Conservation (phyloP, 805 yeast species). For the Ogataea parapolymorpha region DNA sequence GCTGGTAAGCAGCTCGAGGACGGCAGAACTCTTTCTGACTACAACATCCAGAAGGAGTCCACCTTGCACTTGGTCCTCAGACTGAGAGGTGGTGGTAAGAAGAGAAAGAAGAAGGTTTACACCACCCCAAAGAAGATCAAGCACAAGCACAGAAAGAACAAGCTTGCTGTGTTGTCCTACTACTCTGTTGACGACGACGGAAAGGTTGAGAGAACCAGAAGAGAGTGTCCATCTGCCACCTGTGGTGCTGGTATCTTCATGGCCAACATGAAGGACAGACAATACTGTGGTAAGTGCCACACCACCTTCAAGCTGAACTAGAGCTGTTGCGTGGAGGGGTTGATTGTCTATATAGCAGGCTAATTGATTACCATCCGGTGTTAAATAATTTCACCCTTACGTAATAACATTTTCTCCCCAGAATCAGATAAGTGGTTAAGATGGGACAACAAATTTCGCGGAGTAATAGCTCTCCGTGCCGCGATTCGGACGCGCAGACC, state of each 20-base stretch:
- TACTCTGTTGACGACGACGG: constrained; percentile 99
- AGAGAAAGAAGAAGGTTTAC: constrained; percentile 99
- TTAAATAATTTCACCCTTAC: background rate
- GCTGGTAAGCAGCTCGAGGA: constrained; percentile 99
- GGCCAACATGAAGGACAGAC: constrained; percentile 99
- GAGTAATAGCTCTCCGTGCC: background rate
- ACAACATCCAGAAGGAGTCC: constrained; percentile 99
- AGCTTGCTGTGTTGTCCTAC: constrained; percentile 98
- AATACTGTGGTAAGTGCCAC: constrained; percentile 99
- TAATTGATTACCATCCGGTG: background rate
- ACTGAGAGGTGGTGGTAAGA: constrained; percentile 98
- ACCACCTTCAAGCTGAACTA: constrained; percentile 68
- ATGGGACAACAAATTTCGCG: constrained; percentile 16
- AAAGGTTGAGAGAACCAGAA: constrained; percentile 96
- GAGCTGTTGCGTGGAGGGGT: background rate
- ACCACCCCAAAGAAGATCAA: constrained; percentile 99
- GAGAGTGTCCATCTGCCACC: constrained; percentile 88
- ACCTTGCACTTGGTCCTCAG: constrained; percentile 94
- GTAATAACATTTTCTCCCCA: constrained; percentile 5
- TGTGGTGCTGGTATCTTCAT: constrained; percentile 99
- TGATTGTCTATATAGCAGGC: background rate
- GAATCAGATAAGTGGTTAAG: constrained; percentile 6
- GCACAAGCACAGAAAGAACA: constrained; percentile 99
- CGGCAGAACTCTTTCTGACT: constrained; percentile 97
- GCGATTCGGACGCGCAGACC: background rate